Conservation (phyloP, 306 rosid species). For the Aeschynomene evenia region DNA sequence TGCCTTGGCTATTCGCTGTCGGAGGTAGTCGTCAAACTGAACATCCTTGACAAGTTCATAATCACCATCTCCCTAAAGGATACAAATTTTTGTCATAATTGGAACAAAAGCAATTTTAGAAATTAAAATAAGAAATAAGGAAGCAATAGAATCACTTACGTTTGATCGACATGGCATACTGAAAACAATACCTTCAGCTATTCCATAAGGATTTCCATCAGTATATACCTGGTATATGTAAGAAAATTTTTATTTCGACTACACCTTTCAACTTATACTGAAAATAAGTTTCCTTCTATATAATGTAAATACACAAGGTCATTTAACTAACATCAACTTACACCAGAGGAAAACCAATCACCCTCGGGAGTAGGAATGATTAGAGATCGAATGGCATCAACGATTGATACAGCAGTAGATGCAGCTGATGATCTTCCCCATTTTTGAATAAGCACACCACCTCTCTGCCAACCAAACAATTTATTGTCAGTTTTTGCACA, state of each 20-base stretch:
- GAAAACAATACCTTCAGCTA: constrained; percentile 86
- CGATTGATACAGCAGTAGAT: constrained; percentile 86
- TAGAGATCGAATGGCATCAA: constrained; percentile 83
- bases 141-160: constrained; percentile 41
- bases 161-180: constrained; percentile 98
- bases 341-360: constrained; percentile 97
- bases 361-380: constrained; percentile 91
- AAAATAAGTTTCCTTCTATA: constrained; percentile 10
- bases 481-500: constrained; percentile 21
- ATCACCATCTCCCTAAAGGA: constrained; percentile 83
- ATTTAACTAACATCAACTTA: constrained; percentile 44
- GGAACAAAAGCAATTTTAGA: background rate
- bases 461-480: constrained; percentile 63
- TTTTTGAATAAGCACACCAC: constrained; percentile 81
- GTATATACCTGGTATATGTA: constrained; percentile 81
- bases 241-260: too few species aligned
- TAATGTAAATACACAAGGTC: background rate
- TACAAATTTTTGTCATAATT: background rate
- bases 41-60: constrained; percentile 86
- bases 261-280: too few species aligned
- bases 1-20: constrained; percentile 68
- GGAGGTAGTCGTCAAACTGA: constrained; percentile 74
- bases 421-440: constrained; percentile 99
- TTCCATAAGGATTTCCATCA: constrained; percentile 86
- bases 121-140: constrained; percentile 14